Evolutionary conservation across 108 stramenopile species (phyloP), one percentile per base, ranked within the genome.

Genomic region (Skeletonema costatum): DNA sequence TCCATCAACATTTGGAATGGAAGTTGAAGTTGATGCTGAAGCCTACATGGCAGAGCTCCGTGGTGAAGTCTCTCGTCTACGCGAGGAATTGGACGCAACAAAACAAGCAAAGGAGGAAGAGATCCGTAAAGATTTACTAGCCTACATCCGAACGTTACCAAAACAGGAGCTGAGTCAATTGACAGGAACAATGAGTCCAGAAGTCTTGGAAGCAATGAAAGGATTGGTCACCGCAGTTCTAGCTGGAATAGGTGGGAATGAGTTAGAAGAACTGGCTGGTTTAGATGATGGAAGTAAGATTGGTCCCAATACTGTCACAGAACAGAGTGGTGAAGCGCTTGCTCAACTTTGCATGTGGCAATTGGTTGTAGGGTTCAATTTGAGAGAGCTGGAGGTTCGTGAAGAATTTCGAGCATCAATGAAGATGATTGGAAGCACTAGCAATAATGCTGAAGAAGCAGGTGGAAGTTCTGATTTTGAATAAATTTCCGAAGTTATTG

Each of bases 341-440:
- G 96, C 96, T 8, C 97, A 97, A 77, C 78, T 98, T n/a, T 97
- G 97, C 76, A 97, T 98, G 98, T 98, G 98, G 98, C 98, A 98
- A 81, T 88, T 98, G 35, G 97, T 91, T 11, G 91, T 97, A 35
- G 98, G 98, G 14, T 98, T 94, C 86, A 96, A 95, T 81, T 84
- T 98, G 25, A 71, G 98, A 63, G 94, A 97, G 64, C 69, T 98
- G 65, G 98, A 98, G 85, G 97, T 96, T 2, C 70, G 92, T 64
- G 93, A 96, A 74, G 89, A 92, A 48, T 73, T 86, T 35, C 58
- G 75, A 44, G 67, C 74, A 7, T 77, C 79, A 64, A 86, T 95
- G 90, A 90, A 87, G 30, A 68, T 72, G 30, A 44, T 64, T 21
- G 73, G 60, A 25, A 61, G 65, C 30, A 32, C 16, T 16, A 6